A percentile compares a stretch with the other conserved stretches of the same genome.
phyloP scores from a whole-genome alignment of 495 filamentous ascomycete species.

The Polyplosphaeria fusca region DNA sequence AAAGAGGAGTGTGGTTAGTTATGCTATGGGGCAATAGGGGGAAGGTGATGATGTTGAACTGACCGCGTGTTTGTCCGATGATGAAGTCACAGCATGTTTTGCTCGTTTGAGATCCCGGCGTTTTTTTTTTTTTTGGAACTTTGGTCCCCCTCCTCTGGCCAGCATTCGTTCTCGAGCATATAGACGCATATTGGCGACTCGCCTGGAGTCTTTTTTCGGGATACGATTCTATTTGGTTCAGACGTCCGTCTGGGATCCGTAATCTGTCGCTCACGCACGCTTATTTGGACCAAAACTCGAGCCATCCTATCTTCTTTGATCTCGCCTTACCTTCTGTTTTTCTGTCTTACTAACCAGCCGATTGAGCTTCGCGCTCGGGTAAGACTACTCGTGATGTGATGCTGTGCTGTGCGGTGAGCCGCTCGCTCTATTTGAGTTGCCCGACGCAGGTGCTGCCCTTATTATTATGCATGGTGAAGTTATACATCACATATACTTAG shows the following conservation, averaged over 20 bases:
- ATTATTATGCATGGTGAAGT: too few species aligned
- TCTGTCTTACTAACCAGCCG: too few species aligned
- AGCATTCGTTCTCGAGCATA: not conserved
- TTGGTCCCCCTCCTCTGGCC: not conserved
- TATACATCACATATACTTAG: too few species aligned
- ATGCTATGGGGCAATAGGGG: slow-evolving; percentile 20
- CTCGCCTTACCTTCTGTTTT: too few species aligned
- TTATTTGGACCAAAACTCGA: too few species aligned
- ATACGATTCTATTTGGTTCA: not conserved
- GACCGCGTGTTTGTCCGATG: not conserved
- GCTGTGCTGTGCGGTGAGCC: too few species aligned
- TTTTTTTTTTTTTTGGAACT: not conserved
- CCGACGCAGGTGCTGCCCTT: too few species aligned
- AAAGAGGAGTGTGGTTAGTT: slow-evolving; percentile 34
- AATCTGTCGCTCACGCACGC: too few species aligned
- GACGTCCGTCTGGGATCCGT: not conserved
- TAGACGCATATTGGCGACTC: not conserved
- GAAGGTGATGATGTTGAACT: not conserved
- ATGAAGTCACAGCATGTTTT: not conserved
- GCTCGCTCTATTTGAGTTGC: too few species aligned
- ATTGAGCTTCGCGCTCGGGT: too few species aligned
- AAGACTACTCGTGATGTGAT: too few species aligned
- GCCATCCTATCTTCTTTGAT: not conserved
- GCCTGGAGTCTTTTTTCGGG: not conserved
- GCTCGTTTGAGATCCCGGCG: not conserved